Conservation (phyloP, 1,139 yeast genomes). For the Magnusiomyces paraingens region DNA sequence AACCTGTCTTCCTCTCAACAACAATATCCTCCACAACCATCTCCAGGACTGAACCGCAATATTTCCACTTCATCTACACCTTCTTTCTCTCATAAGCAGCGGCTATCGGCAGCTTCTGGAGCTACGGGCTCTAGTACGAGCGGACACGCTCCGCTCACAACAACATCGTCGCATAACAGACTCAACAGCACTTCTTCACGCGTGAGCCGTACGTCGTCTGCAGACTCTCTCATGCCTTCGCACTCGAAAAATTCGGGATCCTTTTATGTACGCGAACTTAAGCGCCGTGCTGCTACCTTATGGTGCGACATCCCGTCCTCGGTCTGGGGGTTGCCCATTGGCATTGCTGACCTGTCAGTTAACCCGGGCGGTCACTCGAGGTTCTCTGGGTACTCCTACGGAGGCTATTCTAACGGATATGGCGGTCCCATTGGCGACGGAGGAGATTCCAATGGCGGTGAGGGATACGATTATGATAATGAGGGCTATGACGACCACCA, state of each 20-base stretch:
- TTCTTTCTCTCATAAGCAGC: slow-evolving; percentile 1
- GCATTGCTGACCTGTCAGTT: slow-evolving; percentile 43
- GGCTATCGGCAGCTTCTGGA: slow-evolving; percentile 1
- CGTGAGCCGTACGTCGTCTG: slow-evolving; percentile 7
- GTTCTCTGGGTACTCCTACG: neutral
- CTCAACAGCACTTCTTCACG: slow-evolving; percentile 13
- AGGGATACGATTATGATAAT: too few species aligned
- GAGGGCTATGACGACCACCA: too few species aligned
- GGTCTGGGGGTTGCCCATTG: slow-evolving; percentile 60
- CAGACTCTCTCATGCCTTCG: slow-evolving; percentile 3
- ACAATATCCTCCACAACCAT: neutral
- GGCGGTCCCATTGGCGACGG: neutral
- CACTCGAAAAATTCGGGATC: slow-evolving; percentile 32
- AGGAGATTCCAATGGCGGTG: neutral
- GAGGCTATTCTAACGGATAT: neutral
- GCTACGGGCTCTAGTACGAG: neutral
- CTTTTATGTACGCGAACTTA: slow-evolving; percentile 47
- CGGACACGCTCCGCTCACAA: too few species aligned
- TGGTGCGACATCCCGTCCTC: slow-evolving; percentile 47
- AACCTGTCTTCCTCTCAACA: neutral
- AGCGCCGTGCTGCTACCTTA: slow-evolving; percentile 49
- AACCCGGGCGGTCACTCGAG: slow-evolving; percentile 15
- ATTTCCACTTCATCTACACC: slow-evolving; percentile 5
- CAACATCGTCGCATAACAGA: slow-evolving; percentile 4
- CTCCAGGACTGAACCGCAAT: neutral